A percentile compares a stretch with the other conserved stretches of the same genome.
phyloP scores from a whole-genome alignment of 1,284 basidiomycete species.

The Ganoderma leucocontextum region DNA sequence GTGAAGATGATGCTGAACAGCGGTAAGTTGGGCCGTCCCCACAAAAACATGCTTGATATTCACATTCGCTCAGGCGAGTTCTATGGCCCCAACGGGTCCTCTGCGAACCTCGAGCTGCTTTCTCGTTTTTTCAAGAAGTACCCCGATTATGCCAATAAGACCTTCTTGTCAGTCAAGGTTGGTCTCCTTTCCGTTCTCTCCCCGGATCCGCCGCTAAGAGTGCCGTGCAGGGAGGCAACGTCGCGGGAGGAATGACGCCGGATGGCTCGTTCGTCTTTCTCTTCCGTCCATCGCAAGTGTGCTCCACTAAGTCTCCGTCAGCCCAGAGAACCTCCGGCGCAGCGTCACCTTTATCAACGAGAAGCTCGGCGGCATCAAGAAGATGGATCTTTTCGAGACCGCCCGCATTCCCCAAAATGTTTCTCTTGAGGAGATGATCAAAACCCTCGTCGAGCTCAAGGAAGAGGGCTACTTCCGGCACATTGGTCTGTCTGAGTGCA shows the following conservation, averaged over 20 bases:
- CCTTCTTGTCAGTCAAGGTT: conserved; percentile 55
- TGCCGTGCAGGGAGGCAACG: background rate
- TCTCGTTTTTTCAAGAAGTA: conserved; percentile 55
- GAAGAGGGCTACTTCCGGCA: conserved; percentile 39
- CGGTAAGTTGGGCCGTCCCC: background rate
- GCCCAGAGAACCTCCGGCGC: conserved; percentile 49
- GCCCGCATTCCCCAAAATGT: conserved; percentile 45
- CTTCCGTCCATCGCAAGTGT: background rate
- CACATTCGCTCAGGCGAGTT: conserved; percentile 11
- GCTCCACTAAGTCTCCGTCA: conserved; percentile 21
- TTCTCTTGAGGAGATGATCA: conserved; percentile 43
- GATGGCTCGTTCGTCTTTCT: background rate
- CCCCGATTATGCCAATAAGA: conserved; percentile 60
- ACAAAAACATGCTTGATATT: conserved; percentile 25
- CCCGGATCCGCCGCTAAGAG: background rate
- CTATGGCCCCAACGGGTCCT: conserved; percentile 18
- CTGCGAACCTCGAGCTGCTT: conserved; percentile 52
- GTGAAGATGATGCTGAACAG: conserved; percentile 53
- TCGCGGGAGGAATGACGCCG: background rate
- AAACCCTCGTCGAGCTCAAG: conserved; percentile 24
- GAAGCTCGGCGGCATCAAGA: conserved; percentile 50
- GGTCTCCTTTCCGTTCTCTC: background rate
- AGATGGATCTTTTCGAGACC: conserved; percentile 53
- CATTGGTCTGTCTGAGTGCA: conserved; percentile 58
- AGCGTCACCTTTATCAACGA: conserved; percentile 50